These are phyloP conservation scores for Aspergillus fumigatus DNA, from an alignment of 2,329 filamentous ascomycete species.

Conservation along the genomic window DNA sequence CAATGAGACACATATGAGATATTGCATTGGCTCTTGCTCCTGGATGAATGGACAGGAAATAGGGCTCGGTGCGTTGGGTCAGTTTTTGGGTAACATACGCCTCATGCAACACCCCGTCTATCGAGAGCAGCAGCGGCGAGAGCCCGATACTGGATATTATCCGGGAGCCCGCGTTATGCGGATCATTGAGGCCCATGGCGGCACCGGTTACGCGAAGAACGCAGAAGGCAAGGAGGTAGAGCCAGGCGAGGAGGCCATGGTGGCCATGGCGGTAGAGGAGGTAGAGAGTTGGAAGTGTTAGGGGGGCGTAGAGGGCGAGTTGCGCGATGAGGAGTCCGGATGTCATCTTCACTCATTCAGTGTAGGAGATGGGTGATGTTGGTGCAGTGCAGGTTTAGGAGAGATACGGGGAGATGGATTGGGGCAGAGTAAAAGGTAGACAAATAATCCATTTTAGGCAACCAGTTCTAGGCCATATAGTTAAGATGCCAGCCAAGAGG, in stretches of 20 bases:
- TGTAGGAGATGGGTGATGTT: neutral
- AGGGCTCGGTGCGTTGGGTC: neutral
- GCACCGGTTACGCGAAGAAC: slow-evolving; percentile 3
- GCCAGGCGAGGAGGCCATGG: slow-evolving; percentile 2
- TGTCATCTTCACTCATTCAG: neutral
- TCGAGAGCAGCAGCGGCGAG: neutral
- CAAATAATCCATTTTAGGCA: too few species aligned
- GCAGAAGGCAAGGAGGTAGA: slow-evolving; percentile 4
- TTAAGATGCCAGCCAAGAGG: too few species aligned
- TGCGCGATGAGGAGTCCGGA: neutral
- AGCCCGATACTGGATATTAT: neutral
- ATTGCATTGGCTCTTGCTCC: neutral
- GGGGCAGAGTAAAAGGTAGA: neutral
- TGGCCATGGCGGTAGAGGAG: neutral
- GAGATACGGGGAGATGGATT: neutral
- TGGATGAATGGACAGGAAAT: neutral
- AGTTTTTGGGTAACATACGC: neutral
- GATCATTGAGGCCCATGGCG: slow-evolving; percentile 2
- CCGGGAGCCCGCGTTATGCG: neutral
- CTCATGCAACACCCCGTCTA: neutral
- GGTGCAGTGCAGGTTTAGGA: neutral
- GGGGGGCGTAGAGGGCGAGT: neutral
- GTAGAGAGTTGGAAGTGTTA: neutral
- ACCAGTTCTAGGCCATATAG: neutral
- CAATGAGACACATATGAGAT: neutral